phyloP scores from a whole-genome alignment of 345 rosid species.

The Camelina laxa region DNA sequence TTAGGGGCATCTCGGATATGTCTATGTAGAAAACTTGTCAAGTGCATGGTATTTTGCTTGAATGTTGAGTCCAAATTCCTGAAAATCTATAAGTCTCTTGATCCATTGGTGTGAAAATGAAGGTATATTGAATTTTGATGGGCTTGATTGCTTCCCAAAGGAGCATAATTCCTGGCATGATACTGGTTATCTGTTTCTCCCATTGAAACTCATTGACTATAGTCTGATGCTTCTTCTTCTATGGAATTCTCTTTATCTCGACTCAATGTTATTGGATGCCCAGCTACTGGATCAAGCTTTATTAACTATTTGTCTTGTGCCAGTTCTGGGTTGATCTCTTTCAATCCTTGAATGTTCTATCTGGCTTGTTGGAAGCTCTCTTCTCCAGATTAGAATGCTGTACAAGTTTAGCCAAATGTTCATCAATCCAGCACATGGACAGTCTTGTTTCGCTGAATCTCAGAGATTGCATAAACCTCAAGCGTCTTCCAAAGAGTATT shows the following conservation, averaged over 20 bases:
- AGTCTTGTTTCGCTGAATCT: constrained; percentile 35
- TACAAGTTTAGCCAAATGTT: constrained; percentile 26
- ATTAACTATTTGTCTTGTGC: no score
- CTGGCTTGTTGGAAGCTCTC: constrained; percentile 40
- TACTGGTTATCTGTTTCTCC: no score
- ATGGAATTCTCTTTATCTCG: no score
- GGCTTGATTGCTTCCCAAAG: constrained; percentile 36
- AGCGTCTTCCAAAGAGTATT: constrained; percentile 31
- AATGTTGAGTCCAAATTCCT: constrained; percentile 46
- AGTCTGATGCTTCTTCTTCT: no score
- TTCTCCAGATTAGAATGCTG: no score
- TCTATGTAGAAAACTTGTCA: constrained; percentile 24
- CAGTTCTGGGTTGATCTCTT: no score
- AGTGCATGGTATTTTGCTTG: constrained; percentile 24
- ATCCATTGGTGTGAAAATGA: constrained; percentile 37
- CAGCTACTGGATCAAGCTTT: no score
- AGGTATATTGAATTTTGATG: no score
- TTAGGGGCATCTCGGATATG: constrained; percentile 42
- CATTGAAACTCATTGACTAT: no score
- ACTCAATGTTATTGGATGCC: no score
- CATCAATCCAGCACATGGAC: constrained; percentile 26
- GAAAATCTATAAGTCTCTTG: constrained; percentile 40
- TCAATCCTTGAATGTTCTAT: constrained; percentile 40
- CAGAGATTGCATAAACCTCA: constrained; percentile 36
- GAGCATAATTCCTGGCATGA: no score